Base-by-base conservation (phyloP, 129 eudicot genomes). In the Artemisia argyi region DNA sequence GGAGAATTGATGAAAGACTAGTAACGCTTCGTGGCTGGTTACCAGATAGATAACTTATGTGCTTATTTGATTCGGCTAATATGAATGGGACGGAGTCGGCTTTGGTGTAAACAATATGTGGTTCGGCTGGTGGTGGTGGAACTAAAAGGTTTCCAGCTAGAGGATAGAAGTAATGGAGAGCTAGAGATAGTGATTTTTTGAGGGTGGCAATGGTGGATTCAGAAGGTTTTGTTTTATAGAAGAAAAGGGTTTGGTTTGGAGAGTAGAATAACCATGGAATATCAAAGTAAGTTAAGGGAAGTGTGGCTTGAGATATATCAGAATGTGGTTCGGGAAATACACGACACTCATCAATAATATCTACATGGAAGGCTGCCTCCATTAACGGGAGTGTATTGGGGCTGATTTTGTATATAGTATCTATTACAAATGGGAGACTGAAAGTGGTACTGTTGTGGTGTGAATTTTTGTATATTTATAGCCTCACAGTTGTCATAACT, bases 111-210 rank as follows among this genome's bases (percentile, higher is more conserved):
- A 52, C n/a, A 3, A 83, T 28, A 28, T 58, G 52, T 16, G 87
- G 84, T 1, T 78, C 81, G 6, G 65, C 53, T 11, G 83, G 72
- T 0, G 71, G 69, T 6, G 50, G 50, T 24, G 88, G 87, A 54
- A 55, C 66, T 11, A 62, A 17, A 48, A 89, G 72, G 71, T 74
- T 84, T 51, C 87, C 89, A 57, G 85, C 77, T 26, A 83, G 72
- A 2, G 87, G 96, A 22, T 75, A 48, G 66, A 75, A 89, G 78
- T 81, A 84, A 48, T 78, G 84, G 82, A 89, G 91, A 35, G 96
- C 75, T 65, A 49, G 53, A 49, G 89, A 77, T 61, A 89, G 89
- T 42, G 91, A 84, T 39, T 81, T 76, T 69, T 82, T 89, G 11
- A 73, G 22, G 69, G 77, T 83, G 51, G 76, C 51, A 16, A 77